phyloP scores from a whole-genome alignment of 2,329 filamentous ascomycete species.

The Colletotrichum sp. region DNA sequence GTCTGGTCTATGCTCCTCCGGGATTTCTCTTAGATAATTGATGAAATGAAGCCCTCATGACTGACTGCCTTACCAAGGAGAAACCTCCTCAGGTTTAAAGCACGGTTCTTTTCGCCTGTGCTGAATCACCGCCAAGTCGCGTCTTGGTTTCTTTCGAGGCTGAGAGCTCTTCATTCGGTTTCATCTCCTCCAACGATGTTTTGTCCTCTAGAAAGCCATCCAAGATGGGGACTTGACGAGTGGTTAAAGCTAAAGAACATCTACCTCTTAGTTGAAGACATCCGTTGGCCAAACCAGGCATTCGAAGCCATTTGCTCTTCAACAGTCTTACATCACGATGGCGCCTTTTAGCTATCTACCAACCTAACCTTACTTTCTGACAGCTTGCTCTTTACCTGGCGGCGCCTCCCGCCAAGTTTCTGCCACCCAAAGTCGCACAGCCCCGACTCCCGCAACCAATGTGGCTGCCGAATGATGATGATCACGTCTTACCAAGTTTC shows the following conservation, averaged over 20 bases:
- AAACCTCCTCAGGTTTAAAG: background rate
- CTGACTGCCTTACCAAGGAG: background rate
- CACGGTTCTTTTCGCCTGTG: background rate
- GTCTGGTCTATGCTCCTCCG: background rate
- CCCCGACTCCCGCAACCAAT: background rate
- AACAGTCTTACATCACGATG: background rate
- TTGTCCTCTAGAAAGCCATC: background rate
- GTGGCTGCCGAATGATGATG: background rate
- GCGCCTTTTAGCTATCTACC: background rate
- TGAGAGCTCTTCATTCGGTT: background rate
- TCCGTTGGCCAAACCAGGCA: background rate
- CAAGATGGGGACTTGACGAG: background rate
- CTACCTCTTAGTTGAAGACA: background rate
- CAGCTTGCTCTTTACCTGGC: background rate
- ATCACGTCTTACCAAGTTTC: background rate
- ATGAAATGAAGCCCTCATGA: background rate
- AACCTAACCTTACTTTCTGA: background rate
- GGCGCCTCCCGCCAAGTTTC: background rate
- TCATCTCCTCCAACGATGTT: background rate
- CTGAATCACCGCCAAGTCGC: background rate
- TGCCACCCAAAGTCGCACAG: constrained; percentile 9
- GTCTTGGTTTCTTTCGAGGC: background rate
- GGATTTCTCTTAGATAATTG: background rate
- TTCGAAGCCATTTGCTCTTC: background rate
- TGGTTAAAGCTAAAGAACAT: background rate